Base-by-base conservation (phyloP, 345 rosid species). In the Ceriops tagal region DNA sequence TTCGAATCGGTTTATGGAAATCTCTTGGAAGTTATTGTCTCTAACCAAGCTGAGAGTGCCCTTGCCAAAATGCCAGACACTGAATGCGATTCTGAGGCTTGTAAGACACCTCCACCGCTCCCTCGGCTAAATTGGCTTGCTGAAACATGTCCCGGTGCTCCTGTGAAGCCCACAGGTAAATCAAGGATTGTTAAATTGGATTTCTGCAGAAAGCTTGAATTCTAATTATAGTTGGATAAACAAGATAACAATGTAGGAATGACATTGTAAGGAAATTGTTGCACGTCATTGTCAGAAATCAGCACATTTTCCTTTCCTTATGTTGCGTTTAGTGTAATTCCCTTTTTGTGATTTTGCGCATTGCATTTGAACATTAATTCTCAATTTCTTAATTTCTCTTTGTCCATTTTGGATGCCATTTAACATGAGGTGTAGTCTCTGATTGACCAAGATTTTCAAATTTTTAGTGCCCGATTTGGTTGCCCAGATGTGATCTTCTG, bases 61-160 rank as follows among this genome's bases (percentile, higher is more conserved):
- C 73, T 77, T 39, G 47, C 75, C 20, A 77, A 80, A 72, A 43
- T 75, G 67, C 58, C 78, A 24, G 62, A 66, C 6, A 9, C 59
- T 16, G 71, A 79, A 58, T 39, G 71, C 73, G 83, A 75, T 75
- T 71, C 63, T 31, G 64, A 78, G 51, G 70, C 34, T 69, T 83
- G 85, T 52, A 73, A 43, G 76, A 83, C 92, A 5, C 89, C 92
- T 34, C 72, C 76, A 22, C 73, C 65, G 32, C 72, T 60, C 21
- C 80, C 81, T 62, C 73, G 65, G 18, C 62, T 74, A 16, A 79
- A 53, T 68, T 85, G 85, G 52, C 30, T 76, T 53, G 82, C 83
- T 22, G 85, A 80, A 61, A 83, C 85, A 60, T 87, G 92, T 57
- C 92, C 92, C 0, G 83, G 73, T 15, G 88, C 92, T 72, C 92